phyloP scores from a whole-genome alignment of 164 flowering plant species.

The Santalum album region DNA sequence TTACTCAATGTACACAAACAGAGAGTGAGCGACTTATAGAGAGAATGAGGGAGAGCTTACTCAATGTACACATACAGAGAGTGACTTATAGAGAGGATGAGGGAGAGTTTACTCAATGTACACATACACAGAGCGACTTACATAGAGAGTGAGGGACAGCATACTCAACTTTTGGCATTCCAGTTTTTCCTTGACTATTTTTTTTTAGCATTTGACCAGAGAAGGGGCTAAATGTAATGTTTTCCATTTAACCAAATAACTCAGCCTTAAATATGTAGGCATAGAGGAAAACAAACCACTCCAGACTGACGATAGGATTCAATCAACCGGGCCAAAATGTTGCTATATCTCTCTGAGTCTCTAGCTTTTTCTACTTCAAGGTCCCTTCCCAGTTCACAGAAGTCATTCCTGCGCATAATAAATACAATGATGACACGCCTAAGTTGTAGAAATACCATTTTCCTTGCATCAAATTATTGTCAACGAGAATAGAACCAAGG shows the following conservation, averaged over 20 bases:
- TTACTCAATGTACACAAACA: too few relatives aligned
- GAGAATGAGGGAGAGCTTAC: too few relatives aligned
- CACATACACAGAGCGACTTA: too few relatives aligned
- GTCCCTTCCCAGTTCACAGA: conserved; percentile 50
- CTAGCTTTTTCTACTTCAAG: conserved; percentile 58
- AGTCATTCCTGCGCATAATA: conserved; percentile 44
- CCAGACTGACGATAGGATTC: conserved; percentile 63
- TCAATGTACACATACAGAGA: too few relatives aligned
- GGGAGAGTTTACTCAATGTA: too few relatives aligned
- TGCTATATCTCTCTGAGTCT: conserved; percentile 48
- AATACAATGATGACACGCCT: not conserved
- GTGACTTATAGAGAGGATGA: too few relatives aligned
- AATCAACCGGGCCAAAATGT: conserved; percentile 43
- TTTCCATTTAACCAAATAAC: not conserved
- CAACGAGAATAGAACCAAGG: not conserved
- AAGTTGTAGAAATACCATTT: not conserved
- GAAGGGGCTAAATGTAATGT: too few relatives aligned
- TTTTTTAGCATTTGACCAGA: too few relatives aligned
- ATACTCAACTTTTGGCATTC: too few relatives aligned
- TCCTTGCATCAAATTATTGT: not conserved
- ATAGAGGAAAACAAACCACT: conserved; percentile 29
- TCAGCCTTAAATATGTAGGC: not conserved
- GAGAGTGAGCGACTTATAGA: too few relatives aligned
- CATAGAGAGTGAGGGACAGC: too few relatives aligned
- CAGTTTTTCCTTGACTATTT: too few relatives aligned